Evolutionary conservation across 495 filamentous ascomycete genomes (phyloP).

Genomic region (Penicillium tannophilum): DNA sequence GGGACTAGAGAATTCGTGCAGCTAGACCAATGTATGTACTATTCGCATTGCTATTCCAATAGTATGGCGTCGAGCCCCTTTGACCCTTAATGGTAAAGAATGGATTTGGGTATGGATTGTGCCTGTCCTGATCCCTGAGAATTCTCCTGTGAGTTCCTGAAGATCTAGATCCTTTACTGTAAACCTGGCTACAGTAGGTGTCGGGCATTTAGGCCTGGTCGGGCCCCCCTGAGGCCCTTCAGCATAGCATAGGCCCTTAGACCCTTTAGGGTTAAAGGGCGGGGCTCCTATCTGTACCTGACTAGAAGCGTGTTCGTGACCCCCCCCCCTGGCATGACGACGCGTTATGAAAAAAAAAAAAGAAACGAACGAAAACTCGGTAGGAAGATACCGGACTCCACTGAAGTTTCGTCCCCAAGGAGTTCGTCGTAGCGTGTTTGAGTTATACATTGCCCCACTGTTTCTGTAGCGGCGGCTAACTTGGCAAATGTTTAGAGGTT

Average conservation of each 20-base stretch:
- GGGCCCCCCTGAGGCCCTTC: background rate
- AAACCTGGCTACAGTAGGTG: too few species aligned
- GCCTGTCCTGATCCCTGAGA: background rate
- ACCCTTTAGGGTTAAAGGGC: constrained; percentile 10
- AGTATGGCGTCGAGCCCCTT: background rate
- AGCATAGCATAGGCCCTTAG: background rate
- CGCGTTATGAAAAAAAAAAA: constrained; percentile 1
- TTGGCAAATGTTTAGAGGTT: constrained; percentile 16
- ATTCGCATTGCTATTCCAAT: background rate
- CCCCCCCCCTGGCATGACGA: constrained; percentile 3
- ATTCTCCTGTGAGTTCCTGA: background rate
- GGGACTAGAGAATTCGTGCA: background rate
- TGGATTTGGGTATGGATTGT: background rate
- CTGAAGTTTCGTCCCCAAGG: constrained; percentile 16
- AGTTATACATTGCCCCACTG: constrained; percentile 25
- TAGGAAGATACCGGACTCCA: constrained; percentile 4
- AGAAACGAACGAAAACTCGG: background rate
- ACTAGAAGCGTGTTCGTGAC: background rate
- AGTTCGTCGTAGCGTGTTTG: constrained; percentile 37
- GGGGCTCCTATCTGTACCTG: constrained; percentile 6
- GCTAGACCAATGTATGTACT: background rate
- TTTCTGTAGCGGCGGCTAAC: constrained; percentile 24
- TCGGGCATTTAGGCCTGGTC: too few species aligned
- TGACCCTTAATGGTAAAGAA: background rate
- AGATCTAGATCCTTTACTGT: background rate